Percentiles rank a stretch among this genome's conserved stretches.
These are phyloP conservation scores for Phyllostachys edulis DNA, from an alignment of 176 grass and related monocot genomes.

Conservation along the genomic window DNA sequence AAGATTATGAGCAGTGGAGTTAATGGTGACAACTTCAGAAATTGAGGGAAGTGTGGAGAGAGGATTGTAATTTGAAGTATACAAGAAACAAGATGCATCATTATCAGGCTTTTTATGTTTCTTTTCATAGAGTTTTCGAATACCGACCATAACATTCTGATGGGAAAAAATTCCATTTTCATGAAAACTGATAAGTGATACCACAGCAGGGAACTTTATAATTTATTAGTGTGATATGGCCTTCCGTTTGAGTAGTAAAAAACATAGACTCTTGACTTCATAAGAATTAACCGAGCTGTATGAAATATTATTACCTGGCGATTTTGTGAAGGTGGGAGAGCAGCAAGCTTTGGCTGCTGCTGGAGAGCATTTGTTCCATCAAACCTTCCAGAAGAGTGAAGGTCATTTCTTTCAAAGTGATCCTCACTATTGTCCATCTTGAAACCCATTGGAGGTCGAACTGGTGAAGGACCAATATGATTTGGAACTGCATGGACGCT, in stretches of 20 bases:
- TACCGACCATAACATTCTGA: constrained; percentile 12
- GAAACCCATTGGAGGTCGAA: constrained; percentile 55
- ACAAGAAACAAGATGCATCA: neutral
- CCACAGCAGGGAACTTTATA: neutral
- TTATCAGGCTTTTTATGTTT: neutral
- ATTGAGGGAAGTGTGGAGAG: neutral
- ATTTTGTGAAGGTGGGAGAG: constrained; percentile 54
- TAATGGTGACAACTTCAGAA: constrained; percentile 36
- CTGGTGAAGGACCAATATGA: constrained; percentile 43
- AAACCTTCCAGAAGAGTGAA: constrained; percentile 52
- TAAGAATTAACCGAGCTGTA: constrained; percentile 2
- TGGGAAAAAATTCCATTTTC: neutral
- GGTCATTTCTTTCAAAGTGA: constrained; percentile 53
- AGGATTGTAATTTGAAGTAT: neutral
- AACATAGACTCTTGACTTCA: neutral
- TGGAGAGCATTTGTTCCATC: constrained; percentile 54
- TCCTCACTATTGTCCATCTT: constrained; percentile 54
- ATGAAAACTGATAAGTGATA: neutral
- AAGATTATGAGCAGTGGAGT: constrained; percentile 35
- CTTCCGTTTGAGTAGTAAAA: neutral
- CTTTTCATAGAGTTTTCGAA: constrained; percentile 11
- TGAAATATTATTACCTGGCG: constrained; percentile 43
- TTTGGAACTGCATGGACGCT: constrained; percentile 41
- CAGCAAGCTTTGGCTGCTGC: constrained; percentile 73
- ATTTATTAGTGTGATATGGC: neutral